These are phyloP conservation scores for Pouteria glomerata DNA, from an alignment of 148 eudicot genomes.

Conservation along the genomic window DNA sequence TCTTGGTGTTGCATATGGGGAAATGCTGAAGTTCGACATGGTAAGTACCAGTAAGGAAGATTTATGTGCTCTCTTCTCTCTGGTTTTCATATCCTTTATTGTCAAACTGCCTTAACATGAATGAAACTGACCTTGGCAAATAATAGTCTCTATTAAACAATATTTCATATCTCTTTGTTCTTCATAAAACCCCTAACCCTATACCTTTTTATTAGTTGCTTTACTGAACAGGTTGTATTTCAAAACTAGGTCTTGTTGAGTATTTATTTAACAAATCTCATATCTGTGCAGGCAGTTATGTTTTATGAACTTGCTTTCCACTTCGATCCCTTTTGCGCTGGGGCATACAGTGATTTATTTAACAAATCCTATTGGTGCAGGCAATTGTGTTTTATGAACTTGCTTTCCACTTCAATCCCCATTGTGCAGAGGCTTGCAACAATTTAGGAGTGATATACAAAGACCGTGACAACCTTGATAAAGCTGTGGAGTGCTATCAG, in stretches of 20 bases:
- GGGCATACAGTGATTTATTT: constrained; percentile 96
- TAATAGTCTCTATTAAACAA: background rate
- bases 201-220: background rate
- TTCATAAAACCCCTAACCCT: background rate
- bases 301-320: constrained; percentile 99
- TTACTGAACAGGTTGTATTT: background rate
- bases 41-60: constrained; percentile 31
- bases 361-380: too few species aligned
- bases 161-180: background rate
- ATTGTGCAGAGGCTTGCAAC: constrained; percentile 99
- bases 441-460: constrained; percentile 95
- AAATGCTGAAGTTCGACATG: constrained; percentile 97
- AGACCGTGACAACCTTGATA: constrained; percentile 99
- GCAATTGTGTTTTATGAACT: constrained; percentile 98
- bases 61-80: constrained; percentile 6
- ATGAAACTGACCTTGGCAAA: background rate
- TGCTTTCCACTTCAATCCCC: constrained; percentile 98
- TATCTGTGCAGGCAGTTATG: constrained; percentile 70
- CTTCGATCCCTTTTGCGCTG: constrained; percentile 97
- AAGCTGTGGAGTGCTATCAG: constrained; percentile 99
- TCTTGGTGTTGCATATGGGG: constrained; percentile 99
- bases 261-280: background rate
- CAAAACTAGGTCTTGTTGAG: background rate
- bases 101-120: background rate
- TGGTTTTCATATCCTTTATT: background rate